phyloP scores from a whole-genome alignment of 352 stramenopile species.

The Globisporangium radiosum region DNA sequence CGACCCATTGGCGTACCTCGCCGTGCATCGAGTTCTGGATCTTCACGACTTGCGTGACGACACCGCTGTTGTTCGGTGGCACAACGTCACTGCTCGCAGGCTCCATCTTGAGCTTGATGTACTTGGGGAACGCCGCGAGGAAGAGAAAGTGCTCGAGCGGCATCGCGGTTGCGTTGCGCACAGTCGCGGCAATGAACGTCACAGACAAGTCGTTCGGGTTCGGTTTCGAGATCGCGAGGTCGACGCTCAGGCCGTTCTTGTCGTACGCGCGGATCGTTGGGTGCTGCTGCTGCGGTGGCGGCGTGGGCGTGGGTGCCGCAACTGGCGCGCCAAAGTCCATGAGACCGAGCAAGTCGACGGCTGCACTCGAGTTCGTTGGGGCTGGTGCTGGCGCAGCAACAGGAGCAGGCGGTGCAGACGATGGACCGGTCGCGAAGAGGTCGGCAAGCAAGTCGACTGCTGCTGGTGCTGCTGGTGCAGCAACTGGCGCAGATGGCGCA shows the following conservation, averaged over 20 bases:
- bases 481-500: constrained; percentile 12
- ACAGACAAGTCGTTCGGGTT: constrained; percentile 90
- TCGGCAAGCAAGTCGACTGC: constrained; percentile 92
- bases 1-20: constrained; percentile 38
- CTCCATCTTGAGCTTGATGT: constrained; percentile 97
- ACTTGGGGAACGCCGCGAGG: constrained; percentile 95
- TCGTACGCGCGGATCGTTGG: constrained; percentile 89
- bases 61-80: constrained; percentile 66
- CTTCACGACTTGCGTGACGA: constrained; percentile 93
- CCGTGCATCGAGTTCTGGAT: constrained; percentile 95
- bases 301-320: no score
- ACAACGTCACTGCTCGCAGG: constrained; percentile 91
- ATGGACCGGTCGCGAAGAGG: constrained; percentile 78
- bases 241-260: constrained; percentile 93
- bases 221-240: constrained; percentile 89
- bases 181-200: constrained; percentile 89
- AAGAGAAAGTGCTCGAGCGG: constrained; percentile 92
- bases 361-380: constrained; percentile 1
- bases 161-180: constrained; percentile 86
- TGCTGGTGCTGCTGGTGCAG: constrained; percentile 14
- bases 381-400: constrained; percentile 11
- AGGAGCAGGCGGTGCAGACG: constrained; percentile 4
- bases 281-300: constrained; percentile 21
- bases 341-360: constrained; percentile 55
- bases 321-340: constrained; percentile 63